Evolutionary conservation across 192 early-diverging fungal genomes (phyloP).

Genomic region (Coemansia sp.): DNA sequence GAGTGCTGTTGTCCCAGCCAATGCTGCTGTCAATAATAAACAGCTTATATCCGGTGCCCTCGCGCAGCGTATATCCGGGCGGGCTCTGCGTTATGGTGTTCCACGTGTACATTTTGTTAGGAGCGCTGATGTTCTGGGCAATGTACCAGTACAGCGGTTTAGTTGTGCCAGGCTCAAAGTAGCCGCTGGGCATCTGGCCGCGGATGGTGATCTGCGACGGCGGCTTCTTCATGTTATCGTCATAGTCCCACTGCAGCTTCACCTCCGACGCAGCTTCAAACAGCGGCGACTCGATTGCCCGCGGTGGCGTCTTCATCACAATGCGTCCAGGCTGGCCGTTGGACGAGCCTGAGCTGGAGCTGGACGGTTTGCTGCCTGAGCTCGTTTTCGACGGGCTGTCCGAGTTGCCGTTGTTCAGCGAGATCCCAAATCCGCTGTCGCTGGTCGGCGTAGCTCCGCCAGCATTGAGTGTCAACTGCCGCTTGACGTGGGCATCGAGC

Average conservation of each 20-base stretch:
- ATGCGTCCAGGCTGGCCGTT: constrained; percentile 56
- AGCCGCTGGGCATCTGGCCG: constrained; percentile 48
- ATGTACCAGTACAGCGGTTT: constrained; percentile 57
- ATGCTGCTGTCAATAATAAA: constrained; percentile 52
- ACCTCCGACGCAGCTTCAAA: constrained; percentile 49
- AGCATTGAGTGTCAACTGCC: constrained; percentile 27
- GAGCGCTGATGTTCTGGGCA: constrained; percentile 47
- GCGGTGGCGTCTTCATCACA: constrained; percentile 52
- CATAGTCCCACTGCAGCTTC: constrained; percentile 51
- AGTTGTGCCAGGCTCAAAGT: constrained; percentile 44
- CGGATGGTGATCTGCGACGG: constrained; percentile 46
- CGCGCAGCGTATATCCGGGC: constrained; percentile 50
- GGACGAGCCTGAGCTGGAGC: constrained; percentile 37
- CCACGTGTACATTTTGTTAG: constrained; percentile 43
- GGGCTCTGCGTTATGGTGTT: constrained; percentile 52
- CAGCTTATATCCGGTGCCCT: constrained; percentile 51
- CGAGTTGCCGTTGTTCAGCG: constrained; percentile 14
- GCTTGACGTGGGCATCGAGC: constrained; percentile 4
- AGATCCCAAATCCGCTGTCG: constrained; percentile 30
- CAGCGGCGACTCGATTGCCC: constrained; percentile 44
- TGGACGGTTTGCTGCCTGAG: constrained; percentile 29
- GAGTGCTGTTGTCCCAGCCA: constrained; percentile 55
- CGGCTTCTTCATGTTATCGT: constrained; percentile 53
- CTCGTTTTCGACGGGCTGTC: constrained; percentile 38
- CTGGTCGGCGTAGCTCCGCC: constrained; percentile 14